Evolutionary conservation across 192 early-diverging fungal genomes (phyloP).

Genomic region (Coemansia sp.): DNA sequence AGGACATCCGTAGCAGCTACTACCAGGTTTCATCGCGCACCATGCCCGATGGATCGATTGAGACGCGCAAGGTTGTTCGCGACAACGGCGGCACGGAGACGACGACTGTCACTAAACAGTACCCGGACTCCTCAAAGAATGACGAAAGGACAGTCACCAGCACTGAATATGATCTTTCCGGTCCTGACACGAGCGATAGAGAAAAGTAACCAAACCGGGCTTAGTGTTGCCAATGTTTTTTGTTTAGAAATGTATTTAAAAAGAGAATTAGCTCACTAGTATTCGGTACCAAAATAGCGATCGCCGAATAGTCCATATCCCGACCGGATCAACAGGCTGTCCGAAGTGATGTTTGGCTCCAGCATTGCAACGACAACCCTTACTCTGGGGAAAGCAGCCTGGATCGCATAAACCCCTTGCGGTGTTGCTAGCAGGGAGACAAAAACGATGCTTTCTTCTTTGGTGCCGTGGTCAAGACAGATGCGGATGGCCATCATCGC

Average conservation of each 20-base stretch:
- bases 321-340: slow-evolving; percentile 71
- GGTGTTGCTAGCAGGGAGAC: slow-evolving; percentile 77
- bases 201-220: neutral
- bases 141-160: slow-evolving; percentile 17
- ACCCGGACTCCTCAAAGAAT: slow-evolving; percentile 7
- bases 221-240: no score
- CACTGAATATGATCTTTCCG: no score
- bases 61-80: slow-evolving; percentile 39
- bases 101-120: slow-evolving; percentile 34
- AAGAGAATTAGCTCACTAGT: neutral
- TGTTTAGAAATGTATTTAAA: no score
- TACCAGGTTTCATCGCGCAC: slow-evolving; percentile 43
- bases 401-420: slow-evolving; percentile 74
- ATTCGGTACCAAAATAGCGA: slow-evolving; percentile 59
- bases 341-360: slow-evolving; percentile 65
- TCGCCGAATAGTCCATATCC: slow-evolving; percentile 89
- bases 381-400: slow-evolving; percentile 79
- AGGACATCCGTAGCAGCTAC: slow-evolving; percentile 12
- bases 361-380: slow-evolving; percentile 79
- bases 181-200: no score
- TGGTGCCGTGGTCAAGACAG: slow-evolving; percentile 85
- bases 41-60: slow-evolving; percentile 48
- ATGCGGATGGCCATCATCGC: slow-evolving; percentile 96
- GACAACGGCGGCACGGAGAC: slow-evolving; percentile 26
- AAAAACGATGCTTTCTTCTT: slow-evolving; percentile 83